Evolutionary conservation across 805 yeast species (phyloP).

Genomic region (Schwanniomyces polymorphus): DNA sequence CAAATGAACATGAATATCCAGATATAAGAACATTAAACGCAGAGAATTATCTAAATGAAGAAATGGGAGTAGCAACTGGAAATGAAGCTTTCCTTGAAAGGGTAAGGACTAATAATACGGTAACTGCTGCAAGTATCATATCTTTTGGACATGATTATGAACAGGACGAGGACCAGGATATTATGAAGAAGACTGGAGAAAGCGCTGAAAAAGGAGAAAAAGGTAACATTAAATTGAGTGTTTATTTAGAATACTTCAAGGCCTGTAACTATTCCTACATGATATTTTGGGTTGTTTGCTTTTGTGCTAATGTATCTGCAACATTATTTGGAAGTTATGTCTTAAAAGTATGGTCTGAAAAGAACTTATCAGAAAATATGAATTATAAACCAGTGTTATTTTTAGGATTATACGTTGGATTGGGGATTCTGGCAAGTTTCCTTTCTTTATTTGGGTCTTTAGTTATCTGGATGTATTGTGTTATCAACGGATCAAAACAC

Average conservation of each 20-base stretch:
- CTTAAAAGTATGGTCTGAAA: constrained; percentile 38
- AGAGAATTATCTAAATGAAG: background rate
- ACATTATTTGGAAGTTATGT: constrained; percentile 24
- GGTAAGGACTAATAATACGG: background rate
- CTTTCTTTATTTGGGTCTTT: constrained; percentile 26
- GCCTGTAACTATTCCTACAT: constrained; percentile 50
- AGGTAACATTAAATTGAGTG: constrained; percentile 57
- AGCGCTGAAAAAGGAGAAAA: constrained; percentile 12
- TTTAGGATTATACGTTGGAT: constrained; percentile 23
- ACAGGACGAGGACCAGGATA: constrained; percentile 23
- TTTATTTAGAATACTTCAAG: constrained; percentile 54
- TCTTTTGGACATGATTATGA: constrained; percentile 34
- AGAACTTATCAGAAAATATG: constrained; percentile 18
- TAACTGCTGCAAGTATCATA: constrained; percentile 24
- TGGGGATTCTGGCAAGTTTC: constrained; percentile 29
- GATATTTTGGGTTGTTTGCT: constrained; percentile 42
- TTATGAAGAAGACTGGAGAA: background rate
- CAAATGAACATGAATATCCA: background rate
- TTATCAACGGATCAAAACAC: constrained; percentile 25
- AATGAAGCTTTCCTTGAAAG: constrained; percentile 10
- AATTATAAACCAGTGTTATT: constrained; percentile 24
- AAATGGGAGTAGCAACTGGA: background rate
- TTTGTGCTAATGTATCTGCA: constrained; percentile 17
- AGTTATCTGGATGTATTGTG: constrained; percentile 30
- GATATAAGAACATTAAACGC: background rate